These are phyloP conservation scores for Suhomyces yuchorum DNA, from an alignment of 1,139 yeast species.

Conservation along the genomic window DNA sequence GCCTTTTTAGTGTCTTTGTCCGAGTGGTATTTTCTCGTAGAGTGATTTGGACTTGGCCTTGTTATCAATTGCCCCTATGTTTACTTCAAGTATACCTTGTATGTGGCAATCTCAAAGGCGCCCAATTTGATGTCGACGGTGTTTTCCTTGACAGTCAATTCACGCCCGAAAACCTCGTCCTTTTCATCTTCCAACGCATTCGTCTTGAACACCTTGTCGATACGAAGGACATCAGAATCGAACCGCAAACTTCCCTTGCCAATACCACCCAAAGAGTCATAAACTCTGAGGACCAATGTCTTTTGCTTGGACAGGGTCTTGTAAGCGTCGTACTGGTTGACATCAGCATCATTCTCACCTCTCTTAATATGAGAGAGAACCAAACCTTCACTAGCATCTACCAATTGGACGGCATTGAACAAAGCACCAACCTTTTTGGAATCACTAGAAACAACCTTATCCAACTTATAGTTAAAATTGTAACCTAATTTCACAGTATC, in stretches of 20 bases:
- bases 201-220: conserved; percentile 57
- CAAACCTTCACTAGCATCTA: conserved; percentile 63
- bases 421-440: conserved; percentile 24
- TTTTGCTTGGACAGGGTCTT: conserved; percentile 31
- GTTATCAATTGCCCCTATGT: too few species aligned
- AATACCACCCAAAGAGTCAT: conserved; percentile 83
- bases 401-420: conserved; percentile 26
- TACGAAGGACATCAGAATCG: conserved; percentile 30
- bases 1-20: not conserved
- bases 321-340: conserved; percentile 33
- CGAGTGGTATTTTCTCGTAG: too few species aligned
- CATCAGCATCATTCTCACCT: conserved; percentile 78
- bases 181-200: conserved; percentile 71
- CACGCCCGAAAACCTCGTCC: conserved; percentile 16
- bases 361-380: conserved; percentile 80
- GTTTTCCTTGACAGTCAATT: conserved; percentile 30
- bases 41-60: too few species aligned
- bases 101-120: conserved; percentile 80
- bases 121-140: conserved; percentile 52
- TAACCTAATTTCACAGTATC: conserved; percentile 75
- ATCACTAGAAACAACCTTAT: conserved; percentile 21
- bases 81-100: conserved; percentile 44
- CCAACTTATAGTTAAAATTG: conserved; percentile 70
- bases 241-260: conserved; percentile 56
- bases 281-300: conserved; percentile 70